Percentiles rank a stretch among this genome's conserved stretches.
These are phyloP conservation scores for Pythium rishiriense DNA, from an alignment of 352 stramenopile species.

Conservation along the genomic window DNA sequence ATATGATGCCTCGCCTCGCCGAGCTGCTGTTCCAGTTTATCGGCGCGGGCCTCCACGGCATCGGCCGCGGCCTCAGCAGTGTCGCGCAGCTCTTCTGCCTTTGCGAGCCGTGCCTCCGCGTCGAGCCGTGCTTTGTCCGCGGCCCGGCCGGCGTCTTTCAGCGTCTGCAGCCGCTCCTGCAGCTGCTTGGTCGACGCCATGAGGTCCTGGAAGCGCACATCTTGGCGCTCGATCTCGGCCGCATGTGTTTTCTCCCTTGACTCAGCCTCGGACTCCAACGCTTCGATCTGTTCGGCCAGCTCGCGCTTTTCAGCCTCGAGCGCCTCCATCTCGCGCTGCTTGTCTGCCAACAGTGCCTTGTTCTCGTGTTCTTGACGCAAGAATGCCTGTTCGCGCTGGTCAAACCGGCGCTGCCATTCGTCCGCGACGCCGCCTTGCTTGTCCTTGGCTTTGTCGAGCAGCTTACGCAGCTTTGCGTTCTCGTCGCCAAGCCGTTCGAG, in stretches of 20 bases:
- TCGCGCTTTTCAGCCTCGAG: conserved; percentile 31
- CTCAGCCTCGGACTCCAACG: conserved; percentile 18
- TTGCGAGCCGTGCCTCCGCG: conserved; percentile 37
- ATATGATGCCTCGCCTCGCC: conserved; percentile 33
- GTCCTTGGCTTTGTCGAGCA: conserved; percentile 49
- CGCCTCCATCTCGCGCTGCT: conserved; percentile 28
- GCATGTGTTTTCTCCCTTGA: conserved; percentile 15
- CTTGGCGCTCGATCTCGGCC: conserved; percentile 24
- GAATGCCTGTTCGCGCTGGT: conserved; percentile 52
- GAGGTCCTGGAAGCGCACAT: conserved; percentile 29
- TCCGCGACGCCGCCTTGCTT: conserved; percentile 36
- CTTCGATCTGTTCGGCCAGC: conserved; percentile 11
- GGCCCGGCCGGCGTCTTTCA: conserved; percentile 31
- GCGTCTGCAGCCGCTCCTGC: conserved; percentile 32
- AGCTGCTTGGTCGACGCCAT: conserved; percentile 33
- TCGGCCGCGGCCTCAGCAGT: conserved; percentile 50
- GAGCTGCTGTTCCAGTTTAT: conserved; percentile 41
- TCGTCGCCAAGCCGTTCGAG: conserved; percentile 44
- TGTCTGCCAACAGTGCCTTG: conserved; percentile 37
- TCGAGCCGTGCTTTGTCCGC: conserved; percentile 33
- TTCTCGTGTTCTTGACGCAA: conserved; percentile 52
- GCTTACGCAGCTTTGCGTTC: conserved; percentile 51
- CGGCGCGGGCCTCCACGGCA: conserved; percentile 38
- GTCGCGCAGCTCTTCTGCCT: conserved; percentile 43
- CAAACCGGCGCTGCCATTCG: conserved; percentile 37